These are phyloP conservation scores for Prototheca stagnorum DNA, from an alignment of 163 green algal genomes.

Conservation along the genomic window DNA sequence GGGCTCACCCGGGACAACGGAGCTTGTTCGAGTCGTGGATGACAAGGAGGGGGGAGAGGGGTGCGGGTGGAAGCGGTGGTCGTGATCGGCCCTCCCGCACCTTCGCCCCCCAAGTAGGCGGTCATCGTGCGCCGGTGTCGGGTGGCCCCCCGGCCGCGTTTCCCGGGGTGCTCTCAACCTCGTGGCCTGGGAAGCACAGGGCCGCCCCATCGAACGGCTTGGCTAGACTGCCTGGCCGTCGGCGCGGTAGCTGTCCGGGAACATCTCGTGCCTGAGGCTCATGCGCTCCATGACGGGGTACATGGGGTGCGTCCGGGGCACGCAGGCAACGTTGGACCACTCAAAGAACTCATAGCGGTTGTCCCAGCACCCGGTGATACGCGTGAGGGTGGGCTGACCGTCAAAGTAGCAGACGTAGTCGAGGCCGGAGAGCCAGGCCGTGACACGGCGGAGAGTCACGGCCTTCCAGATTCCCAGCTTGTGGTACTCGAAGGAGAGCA, in stretches of 20 bases:
- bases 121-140: too few relatives aligned
- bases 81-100: too few relatives aligned
- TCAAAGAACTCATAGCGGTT: constrained; percentile 2
- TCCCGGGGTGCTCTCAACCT: too few relatives aligned
- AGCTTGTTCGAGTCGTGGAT: too few relatives aligned
- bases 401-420: constrained; percentile 10
- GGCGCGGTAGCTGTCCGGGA: background rate
- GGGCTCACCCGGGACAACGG: too few relatives aligned
- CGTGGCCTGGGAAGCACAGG: too few relatives aligned
- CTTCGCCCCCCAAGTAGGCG: too few relatives aligned
- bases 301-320: background rate
- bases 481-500: constrained; percentile 8
- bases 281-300: constrained; percentile 1
- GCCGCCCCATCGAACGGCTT: too few relatives aligned
- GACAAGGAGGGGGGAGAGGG: too few relatives aligned
- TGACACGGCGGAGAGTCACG: background rate
- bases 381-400: background rate
- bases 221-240: too few relatives aligned
- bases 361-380: constrained; percentile 6
- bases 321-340: constrained; percentile 6
- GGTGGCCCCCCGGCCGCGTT: too few relatives aligned
- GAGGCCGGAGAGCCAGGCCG: background rate
- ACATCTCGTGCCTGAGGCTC: background rate
- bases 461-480: background rate
- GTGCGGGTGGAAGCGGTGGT: too few relatives aligned